Percentiles rank a stretch among this genome's conserved stretches.
These are phyloP conservation scores for Metschnikowia drakensbergensis DNA, from an alignment of 805 yeast genomes.

Conservation along the genomic window DNA sequence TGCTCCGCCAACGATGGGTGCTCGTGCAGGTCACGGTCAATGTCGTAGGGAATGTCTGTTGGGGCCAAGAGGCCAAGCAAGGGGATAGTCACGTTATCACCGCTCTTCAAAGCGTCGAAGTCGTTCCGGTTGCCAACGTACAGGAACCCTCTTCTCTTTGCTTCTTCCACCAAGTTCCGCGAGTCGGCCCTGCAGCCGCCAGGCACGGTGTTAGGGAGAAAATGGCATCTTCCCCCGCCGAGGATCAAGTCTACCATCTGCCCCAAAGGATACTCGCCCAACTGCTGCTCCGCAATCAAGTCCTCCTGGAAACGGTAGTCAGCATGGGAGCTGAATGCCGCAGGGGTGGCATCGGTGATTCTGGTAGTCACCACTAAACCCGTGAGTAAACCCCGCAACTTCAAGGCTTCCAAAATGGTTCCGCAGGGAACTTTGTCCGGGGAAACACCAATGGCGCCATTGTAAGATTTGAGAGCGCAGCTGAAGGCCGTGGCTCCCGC, in stretches of 20 bases:
- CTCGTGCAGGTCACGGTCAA: conserved; percentile 60
- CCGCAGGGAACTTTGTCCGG: conserved; percentile 74
- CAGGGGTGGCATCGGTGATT: conserved; percentile 94
- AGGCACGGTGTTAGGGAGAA: conserved; percentile 46
- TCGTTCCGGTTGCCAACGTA: conserved; percentile 56
- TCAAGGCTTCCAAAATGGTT: conserved; percentile 83
- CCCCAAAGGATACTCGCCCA: conserved; percentile 80
- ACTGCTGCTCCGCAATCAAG: conserved; percentile 80
- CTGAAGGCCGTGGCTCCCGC: conserved; percentile 97
- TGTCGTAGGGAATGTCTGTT: conserved; percentile 77
- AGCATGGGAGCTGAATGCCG: conserved; percentile 80
- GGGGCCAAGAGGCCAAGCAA: conserved; percentile 72
- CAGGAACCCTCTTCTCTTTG: conserved; percentile 50
- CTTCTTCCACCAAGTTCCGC: conserved; percentile 63
- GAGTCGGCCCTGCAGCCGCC: conserved; percentile 73
- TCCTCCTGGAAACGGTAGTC: conserved; percentile 75
- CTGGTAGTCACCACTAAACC: conserved; percentile 92
- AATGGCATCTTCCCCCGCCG: conserved; percentile 91
- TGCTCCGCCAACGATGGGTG: conserved; percentile 81
- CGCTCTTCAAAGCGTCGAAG: conserved; percentile 53
- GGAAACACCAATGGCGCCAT: conserved; percentile 88
- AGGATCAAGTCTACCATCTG: conserved; percentile 76
- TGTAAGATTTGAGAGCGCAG: conserved; percentile 77
- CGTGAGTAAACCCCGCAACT: conserved; percentile 72
- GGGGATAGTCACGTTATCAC: conserved; percentile 68